Base-by-base conservation (phyloP, 768 basidiomycete species). In the Phylloporus arenicola region DNA sequence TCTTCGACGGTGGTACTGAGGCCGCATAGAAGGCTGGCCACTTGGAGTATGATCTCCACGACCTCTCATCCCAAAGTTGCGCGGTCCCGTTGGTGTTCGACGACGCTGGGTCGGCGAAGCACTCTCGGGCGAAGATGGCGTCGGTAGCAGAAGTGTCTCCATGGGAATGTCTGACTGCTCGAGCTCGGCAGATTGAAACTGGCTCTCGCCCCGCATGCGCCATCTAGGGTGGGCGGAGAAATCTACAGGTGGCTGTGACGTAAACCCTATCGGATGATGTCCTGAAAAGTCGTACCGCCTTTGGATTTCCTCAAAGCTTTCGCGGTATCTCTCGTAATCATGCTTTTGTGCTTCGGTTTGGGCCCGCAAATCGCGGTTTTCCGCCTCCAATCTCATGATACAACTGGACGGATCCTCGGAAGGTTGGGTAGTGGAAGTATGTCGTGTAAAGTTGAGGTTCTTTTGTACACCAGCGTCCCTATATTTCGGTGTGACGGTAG, bases 381-480 rank as follows among this genome's bases (percentile, higher is more conserved):
- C 51, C 12, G 51, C 37, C 45, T 63, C 43, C 51, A 64, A 48
- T 53, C 14, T 60, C 30, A 31, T 31, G 25, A 67, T 55, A 46
- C 52, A 60, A 43, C 16, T 41, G 11, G 41, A 52, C 8, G 25
- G 24, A 11, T 57, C 50, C 31, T 46, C 45, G 30, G 43, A 45
- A 29, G 52, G 47, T 29, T 48, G 44, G 2, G 1, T 24, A 17
- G 17, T 39, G 9, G 43, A 30, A 37, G 52, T 37, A 22, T 25
- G 33, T 48, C 63, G 65, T 29, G 56, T 50, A 39, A 65, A 67
- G 31, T 55, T 53, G 37, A 52, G 39, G 27, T 44, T 47, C 38
- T 55, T 62, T 57, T 62, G 65, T 45, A 67, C 60, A 56, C 52
- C 56, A 43, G 58, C 20, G 19, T 61, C 50, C 33, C 24, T 58